Evolutionary conservation across 2,329 filamentous ascomycete species (phyloP).

Genomic region (Alternaria gansuensis): DNA sequence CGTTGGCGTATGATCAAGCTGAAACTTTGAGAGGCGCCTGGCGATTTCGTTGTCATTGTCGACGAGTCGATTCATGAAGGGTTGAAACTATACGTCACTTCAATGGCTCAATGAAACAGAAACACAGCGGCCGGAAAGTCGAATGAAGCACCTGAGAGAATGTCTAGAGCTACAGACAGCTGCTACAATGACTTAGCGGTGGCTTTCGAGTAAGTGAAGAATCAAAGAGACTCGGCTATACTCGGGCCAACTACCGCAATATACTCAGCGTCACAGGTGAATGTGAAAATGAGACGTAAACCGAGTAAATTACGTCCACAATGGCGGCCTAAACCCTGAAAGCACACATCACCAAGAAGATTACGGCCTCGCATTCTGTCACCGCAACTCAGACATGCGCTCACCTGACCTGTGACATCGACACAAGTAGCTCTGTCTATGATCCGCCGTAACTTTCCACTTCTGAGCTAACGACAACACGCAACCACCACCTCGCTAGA

Average conservation of each 20-base stretch:
- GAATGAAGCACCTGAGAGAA: neutral
- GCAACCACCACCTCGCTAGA: neutral
- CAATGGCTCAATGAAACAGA: neutral
- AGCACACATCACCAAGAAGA: neutral
- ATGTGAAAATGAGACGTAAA: neutral
- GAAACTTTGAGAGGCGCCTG: neutral
- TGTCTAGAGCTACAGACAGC: neutral
- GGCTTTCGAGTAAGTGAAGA: conserved; percentile 1
- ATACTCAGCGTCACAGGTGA: neutral
- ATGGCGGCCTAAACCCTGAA: neutral
- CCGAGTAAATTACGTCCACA: neutral
- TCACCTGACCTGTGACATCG: conserved; percentile 1
- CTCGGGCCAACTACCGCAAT: neutral
- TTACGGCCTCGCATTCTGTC: neutral
- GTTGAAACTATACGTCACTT: neutral
- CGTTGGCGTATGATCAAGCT: neutral
- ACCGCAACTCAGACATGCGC: neutral
- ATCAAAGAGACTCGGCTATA: neutral
- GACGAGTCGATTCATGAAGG: neutral
- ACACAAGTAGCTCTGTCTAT: neutral
- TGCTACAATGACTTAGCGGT: neutral
- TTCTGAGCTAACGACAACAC: neutral
- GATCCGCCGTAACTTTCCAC: neutral
- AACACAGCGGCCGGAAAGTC: neutral
- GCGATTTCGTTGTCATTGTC: conserved; percentile 2